phyloP scores from a whole-genome alignment of 768 basidiomycete species.

The Pleurotus tuber-regium region DNA sequence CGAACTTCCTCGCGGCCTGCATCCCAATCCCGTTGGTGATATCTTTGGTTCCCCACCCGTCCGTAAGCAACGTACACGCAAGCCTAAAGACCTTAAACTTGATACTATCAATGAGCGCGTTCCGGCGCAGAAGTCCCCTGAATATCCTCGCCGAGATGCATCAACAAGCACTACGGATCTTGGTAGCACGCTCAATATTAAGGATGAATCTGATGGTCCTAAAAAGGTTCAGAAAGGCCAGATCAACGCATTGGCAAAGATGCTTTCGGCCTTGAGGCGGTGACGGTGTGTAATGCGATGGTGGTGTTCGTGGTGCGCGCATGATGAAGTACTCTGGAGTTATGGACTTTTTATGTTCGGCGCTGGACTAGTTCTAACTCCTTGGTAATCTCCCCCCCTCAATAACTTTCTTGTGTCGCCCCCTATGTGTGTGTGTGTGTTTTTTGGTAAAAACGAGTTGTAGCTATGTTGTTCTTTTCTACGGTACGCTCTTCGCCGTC shows the following conservation, averaged over 20 bases:
- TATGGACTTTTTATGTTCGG: conserved; percentile 2
- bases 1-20: conserved; percentile 64
- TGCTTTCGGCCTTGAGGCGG: conserved; percentile 79
- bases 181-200: conserved; percentile 31
- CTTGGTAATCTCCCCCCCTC: not conserved
- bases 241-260: conserved; percentile 88
- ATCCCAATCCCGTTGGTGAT: conserved; percentile 59
- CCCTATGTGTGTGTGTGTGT: not conserved
- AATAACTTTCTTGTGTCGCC: conserved; percentile 5
- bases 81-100: conserved; percentile 62
- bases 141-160: conserved; percentile 57
- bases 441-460: conserved; percentile 8
- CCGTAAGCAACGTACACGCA: conserved; percentile 66
- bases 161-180: conserved; percentile 77
- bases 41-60: conserved; percentile 58
- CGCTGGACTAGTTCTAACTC: not conserved
- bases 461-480: conserved; percentile 11
- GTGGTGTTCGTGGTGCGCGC: not conserved
- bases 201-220: conserved; percentile 45
- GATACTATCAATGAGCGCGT: conserved; percentile 69
- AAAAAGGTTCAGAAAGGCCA: conserved; percentile 89
- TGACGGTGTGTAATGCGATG: conserved; percentile 28
- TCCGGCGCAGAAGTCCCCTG: conserved; percentile 39
- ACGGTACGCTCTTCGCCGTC: conserved; percentile 8
- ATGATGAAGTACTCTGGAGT: not conserved